Percentiles rank a stretch among this genome's conserved stretches.
These are phyloP conservation scores for Knufia fluminis DNA, from an alignment of 2,329 filamentous ascomycete species.

Conservation along the genomic window DNA sequence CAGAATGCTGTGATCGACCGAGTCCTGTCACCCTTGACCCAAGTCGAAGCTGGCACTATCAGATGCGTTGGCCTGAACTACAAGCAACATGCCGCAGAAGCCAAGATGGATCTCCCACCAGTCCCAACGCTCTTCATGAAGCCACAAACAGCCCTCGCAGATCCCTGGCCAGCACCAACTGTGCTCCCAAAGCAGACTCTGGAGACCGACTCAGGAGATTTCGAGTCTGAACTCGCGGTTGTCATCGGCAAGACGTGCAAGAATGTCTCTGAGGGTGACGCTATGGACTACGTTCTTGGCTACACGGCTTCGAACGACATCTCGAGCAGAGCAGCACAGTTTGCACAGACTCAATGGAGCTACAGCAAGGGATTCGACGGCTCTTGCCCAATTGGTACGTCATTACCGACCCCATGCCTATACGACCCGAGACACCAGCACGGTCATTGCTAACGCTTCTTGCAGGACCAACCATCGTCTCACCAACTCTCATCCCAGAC, in stretches of 20 bases:
- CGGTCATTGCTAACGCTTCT: conserved; percentile 26
- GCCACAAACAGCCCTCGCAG: conserved; percentile 29
- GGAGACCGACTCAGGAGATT: conserved; percentile 33
- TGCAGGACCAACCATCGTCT: conserved; percentile 35
- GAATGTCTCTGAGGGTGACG: conserved; percentile 32
- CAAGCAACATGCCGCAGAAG: conserved; percentile 33
- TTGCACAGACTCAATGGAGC: conserved; percentile 33
- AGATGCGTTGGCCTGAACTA: conserved; percentile 42
- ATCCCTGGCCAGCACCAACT: conserved; percentile 26
- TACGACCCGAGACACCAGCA: background rate
- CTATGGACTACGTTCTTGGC: conserved; percentile 33
- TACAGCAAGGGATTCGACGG: conserved; percentile 35
- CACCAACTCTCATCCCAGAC: conserved; percentile 25
- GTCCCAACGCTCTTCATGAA: conserved; percentile 33
- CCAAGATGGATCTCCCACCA: conserved; percentile 30
- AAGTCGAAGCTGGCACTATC: conserved; percentile 32
- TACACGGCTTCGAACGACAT: conserved; percentile 36
- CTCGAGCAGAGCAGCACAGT: conserved; percentile 30
- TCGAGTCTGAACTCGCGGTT: conserved; percentile 34
- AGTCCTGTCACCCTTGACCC: conserved; percentile 29
- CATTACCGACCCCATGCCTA: background rate
- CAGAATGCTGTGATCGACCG: conserved; percentile 37
- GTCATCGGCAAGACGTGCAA: conserved; percentile 30
- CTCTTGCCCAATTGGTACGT: conserved; percentile 27
- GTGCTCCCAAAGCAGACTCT: conserved; percentile 28